Conservation (phyloP, 2,329 filamentous ascomycete species). For the Nemania diffusa region DNA sequence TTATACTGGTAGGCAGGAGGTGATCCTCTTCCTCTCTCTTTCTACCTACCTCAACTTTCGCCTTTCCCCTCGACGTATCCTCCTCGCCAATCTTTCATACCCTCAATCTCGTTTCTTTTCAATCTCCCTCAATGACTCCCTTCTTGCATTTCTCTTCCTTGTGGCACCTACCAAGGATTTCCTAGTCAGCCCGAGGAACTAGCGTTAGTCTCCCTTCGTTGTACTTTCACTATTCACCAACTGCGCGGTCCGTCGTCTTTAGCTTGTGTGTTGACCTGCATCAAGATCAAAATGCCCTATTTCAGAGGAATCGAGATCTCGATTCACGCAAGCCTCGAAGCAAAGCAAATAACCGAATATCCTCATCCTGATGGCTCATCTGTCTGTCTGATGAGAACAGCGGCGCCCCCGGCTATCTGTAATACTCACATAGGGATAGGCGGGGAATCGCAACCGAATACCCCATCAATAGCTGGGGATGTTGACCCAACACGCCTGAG, state of each 20-base stretch:
- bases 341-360: constrained; percentile 61
- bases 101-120: background rate
- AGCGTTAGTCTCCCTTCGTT: background rate
- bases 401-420: constrained; percentile 15
- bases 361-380: constrained; percentile 64
- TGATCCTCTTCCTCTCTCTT: background rate
- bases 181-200: background rate
- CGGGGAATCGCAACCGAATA: constrained; percentile 21
- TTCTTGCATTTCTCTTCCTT: background rate
- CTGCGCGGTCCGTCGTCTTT: background rate
- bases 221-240: background rate
- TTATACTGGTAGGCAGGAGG: background rate
- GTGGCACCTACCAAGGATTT: background rate
- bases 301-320: constrained; percentile 61
- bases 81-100: background rate
- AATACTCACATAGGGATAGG: constrained; percentile 19
- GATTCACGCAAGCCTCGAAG: constrained; percentile 52
- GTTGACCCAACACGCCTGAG: constrained; percentile 46
- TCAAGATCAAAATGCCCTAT: constrained; percentile 56
- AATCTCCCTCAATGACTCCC: background rate
- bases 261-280: background rate
- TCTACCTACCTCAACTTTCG: background rate
- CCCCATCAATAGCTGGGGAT: constrained; percentile 43
- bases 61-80: background rate
- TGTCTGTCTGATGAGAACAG: constrained; percentile 49